Conservation (phyloP, 106 monocot genomes). For the Phalaenopsis aphrodite region DNA sequence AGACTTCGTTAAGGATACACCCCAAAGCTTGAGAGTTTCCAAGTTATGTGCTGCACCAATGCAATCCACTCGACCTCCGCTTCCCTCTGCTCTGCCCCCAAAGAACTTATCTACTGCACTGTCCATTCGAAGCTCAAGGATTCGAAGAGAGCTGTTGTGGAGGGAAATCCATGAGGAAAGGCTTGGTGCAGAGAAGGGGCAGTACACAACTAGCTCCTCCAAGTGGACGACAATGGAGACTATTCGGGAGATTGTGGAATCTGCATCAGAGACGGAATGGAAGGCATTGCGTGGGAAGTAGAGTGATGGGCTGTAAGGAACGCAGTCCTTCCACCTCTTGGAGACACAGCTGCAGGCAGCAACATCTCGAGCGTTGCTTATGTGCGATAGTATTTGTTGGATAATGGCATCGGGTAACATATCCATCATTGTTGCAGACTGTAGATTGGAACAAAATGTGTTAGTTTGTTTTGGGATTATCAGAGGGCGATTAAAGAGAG, state of each 20-base stretch:
- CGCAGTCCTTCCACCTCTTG: slow-evolving; percentile 49
- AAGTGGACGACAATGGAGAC: slow-evolving; percentile 29
- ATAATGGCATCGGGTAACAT: slow-evolving; percentile 78
- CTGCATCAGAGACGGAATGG: slow-evolving; percentile 21
- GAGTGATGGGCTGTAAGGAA: slow-evolving; percentile 62
- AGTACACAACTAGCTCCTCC: slow-evolving; percentile 76
- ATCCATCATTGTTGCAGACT: slow-evolving; percentile 36
- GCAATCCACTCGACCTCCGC: slow-evolving; percentile 28
- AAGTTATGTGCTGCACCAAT: slow-evolving; percentile 35
- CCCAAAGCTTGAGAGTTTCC: slow-evolving; percentile 84
- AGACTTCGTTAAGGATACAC: slow-evolving; percentile 39
- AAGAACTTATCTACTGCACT: slow-evolving; percentile 17
- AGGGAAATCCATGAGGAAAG: slow-evolving; percentile 50
- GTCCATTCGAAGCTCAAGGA: slow-evolving; percentile 85
- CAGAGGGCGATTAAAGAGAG: neutral
- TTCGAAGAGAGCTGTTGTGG: slow-evolving; percentile 31
- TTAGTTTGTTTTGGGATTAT: neutral
- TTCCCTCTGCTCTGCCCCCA: neutral
- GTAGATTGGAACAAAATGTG: neutral
- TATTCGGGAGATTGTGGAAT: slow-evolving; percentile 53
- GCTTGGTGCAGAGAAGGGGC: slow-evolving; percentile 52
- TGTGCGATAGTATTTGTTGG: slow-evolving; percentile 61
- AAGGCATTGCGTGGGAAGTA: slow-evolving; percentile 79
- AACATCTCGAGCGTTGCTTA: slow-evolving; percentile 67
- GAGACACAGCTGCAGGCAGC: slow-evolving; percentile 66